These are phyloP conservation scores for Naganishia vaughanmartiniae DNA, from an alignment of 768 basidiomycete species.

Conservation along the genomic window DNA sequence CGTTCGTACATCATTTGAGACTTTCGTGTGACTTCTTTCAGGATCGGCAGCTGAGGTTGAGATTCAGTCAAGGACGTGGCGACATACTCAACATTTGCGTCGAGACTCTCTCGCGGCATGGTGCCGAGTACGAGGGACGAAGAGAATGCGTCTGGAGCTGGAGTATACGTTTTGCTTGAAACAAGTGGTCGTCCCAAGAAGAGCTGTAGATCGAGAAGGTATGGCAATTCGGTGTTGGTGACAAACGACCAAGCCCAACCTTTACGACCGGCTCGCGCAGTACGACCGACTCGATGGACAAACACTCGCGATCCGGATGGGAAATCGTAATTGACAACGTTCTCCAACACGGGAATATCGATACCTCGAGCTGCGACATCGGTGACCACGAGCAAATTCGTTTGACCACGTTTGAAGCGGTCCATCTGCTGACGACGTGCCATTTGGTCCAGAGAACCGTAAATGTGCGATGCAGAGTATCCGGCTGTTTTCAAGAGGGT, in stretches of 20 bases:
- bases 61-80: constrained; percentile 38
- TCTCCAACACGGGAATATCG: constrained; percentile 92
- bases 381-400: constrained; percentile 87
- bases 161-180: constrained; percentile 55
- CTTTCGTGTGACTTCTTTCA: constrained; percentile 78
- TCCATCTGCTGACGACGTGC: constrained; percentile 89
- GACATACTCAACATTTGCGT: constrained; percentile 80
- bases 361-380: constrained; percentile 98
- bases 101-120: constrained; percentile 73
- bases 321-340: constrained; percentile 98
- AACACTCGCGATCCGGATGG: constrained; percentile 90
- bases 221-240: constrained; percentile 78
- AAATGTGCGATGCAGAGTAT: constrained; percentile 88
- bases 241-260: constrained; percentile 98
- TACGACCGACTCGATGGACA: constrained; percentile 93
- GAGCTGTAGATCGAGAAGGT: constrained; percentile 85
- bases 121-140: constrained; percentile 75
- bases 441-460: constrained; percentile 88
- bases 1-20: constrained; percentile 93
- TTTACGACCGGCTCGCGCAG: constrained; percentile 87
- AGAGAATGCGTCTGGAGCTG: constrained; percentile 64
- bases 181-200: constrained; percentile 77
- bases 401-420: constrained; percentile 73
- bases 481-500: constrained; percentile 73
- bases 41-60: constrained; percentile 60